These are phyloP conservation scores for Aphanomyces stellatus DNA, from an alignment of 352 stramenopile genomes.

Conservation along the genomic window DNA sequence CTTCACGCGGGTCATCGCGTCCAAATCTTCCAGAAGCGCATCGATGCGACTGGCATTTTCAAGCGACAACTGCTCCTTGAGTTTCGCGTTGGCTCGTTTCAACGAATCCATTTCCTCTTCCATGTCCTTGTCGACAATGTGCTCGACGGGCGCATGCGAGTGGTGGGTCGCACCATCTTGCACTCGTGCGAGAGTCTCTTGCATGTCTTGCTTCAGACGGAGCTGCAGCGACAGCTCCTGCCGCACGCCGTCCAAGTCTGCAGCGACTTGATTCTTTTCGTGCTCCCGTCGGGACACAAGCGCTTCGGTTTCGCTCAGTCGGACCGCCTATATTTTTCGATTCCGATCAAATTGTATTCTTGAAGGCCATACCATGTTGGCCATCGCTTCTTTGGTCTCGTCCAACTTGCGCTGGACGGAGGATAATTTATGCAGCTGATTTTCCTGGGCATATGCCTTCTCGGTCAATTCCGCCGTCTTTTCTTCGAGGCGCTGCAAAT, in stretches of 20 bases:
- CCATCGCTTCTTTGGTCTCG: conserved; percentile 59
- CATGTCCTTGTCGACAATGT: conserved; percentile 40
- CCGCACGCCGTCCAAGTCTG: conserved; percentile 29
- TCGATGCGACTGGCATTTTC: conserved; percentile 52
- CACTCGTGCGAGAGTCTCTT: conserved; percentile 30
- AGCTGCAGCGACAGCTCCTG: conserved; percentile 32
- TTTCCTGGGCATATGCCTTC: conserved; percentile 47
- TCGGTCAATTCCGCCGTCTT: conserved; percentile 45
- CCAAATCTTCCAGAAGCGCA: conserved; percentile 41
- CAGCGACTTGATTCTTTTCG: conserved; percentile 25
- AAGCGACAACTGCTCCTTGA: conserved; percentile 41
- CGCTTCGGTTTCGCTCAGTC: conserved; percentile 43
- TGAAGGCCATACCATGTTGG: conserved; percentile 36
- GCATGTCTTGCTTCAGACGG: conserved; percentile 40
- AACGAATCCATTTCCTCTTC: conserved; percentile 52
- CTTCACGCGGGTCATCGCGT: conserved; percentile 51
- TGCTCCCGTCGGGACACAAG: conserved; percentile 27
- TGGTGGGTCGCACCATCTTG: neutral
- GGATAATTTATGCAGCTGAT: conserved; percentile 33
- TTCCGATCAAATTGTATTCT: neutral
- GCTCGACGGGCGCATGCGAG: neutral
- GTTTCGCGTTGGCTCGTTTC: conserved; percentile 43
- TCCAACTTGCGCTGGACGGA: conserved; percentile 52
- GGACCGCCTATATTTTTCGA: conserved; percentile 41
- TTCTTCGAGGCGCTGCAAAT: conserved; percentile 39